phyloP scores from a whole-genome alignment of 495 filamentous ascomycete species.

The Penicillium nucicola region DNA sequence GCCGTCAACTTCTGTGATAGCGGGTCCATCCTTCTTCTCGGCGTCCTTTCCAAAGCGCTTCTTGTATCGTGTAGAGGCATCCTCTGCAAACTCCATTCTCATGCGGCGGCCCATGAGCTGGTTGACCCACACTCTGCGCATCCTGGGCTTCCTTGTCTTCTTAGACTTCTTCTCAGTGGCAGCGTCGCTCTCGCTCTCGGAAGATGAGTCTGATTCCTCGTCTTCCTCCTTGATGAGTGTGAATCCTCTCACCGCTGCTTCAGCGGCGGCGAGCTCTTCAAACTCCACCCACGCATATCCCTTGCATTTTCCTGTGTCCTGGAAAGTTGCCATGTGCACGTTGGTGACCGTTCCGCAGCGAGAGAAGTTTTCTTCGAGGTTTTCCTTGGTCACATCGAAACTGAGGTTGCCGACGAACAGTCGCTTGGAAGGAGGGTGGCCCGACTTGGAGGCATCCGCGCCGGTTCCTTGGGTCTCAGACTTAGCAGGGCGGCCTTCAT shows the following conservation, averaged over 20 bases:
- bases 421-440: conserved; percentile 65
- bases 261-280: conserved; percentile 67
- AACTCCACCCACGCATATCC: conserved; percentile 95
- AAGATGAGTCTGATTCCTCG: conserved; percentile 45
- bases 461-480: conserved; percentile 43
- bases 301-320: conserved; percentile 96
- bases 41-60: conserved; percentile 83
- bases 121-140: conserved; percentile 78
- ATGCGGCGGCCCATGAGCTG: conserved; percentile 71
- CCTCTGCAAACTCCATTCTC: conserved; percentile 91
- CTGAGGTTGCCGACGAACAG: conserved; percentile 91
- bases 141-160: conserved; percentile 55
- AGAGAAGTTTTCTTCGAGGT: conserved; percentile 71
- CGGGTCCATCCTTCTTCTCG: conserved; percentile 31
- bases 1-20: conserved; percentile 18
- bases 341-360: conserved; percentile 77
- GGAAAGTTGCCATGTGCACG: conserved; percentile 88
- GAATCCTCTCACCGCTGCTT: conserved; percentile 79
- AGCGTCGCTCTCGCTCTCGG: conserved; percentile 34
- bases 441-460: conserved; percentile 32
- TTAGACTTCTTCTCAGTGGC: conserved; percentile 33
- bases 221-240: conserved; percentile 62
- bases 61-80: conserved; percentile 79
- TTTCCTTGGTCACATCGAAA: conserved; percentile 81
- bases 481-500: conserved; percentile 69